Evolutionary conservation across 768 basidiomycete genomes (phyloP).

Genomic region (Tremella fuciformis): DNA sequence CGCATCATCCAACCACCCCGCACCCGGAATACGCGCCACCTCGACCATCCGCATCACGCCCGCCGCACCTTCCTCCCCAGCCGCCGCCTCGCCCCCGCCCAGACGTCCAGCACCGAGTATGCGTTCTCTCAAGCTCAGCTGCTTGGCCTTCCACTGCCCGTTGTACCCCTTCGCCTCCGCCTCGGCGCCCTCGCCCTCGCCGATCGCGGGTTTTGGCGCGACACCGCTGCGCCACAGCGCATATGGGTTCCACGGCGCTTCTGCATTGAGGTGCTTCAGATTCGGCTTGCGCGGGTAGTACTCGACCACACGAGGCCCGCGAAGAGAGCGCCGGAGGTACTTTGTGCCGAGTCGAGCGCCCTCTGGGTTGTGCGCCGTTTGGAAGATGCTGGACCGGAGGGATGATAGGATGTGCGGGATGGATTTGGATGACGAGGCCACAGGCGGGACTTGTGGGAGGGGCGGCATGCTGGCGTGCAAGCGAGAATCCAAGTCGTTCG

Average conservation of each 20-base stretch:
- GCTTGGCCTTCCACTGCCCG: background rate
- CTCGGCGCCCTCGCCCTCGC: slow-evolving; percentile 1
- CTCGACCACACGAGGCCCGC: slow-evolving; percentile 77
- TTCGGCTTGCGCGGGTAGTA: slow-evolving; percentile 55
- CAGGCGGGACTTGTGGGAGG: slow-evolving; percentile 9
- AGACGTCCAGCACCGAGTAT: slow-evolving; percentile 4
- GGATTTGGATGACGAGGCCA: slow-evolving; percentile 10
- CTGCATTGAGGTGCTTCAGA: slow-evolving; percentile 10
- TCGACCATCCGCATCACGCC: slow-evolving; percentile 24
- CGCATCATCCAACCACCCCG: slow-evolving; percentile 46
- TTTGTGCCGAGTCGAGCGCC: slow-evolving; percentile 82
- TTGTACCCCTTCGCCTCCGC: background rate
- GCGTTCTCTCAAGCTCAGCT: background rate
- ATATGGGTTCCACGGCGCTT: slow-evolving; percentile 9
- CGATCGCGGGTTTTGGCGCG: background rate
- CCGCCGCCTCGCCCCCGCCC: background rate
- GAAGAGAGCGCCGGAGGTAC: slow-evolving; percentile 75
- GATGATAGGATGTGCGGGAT: slow-evolving; percentile 34
- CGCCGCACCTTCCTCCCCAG: slow-evolving; percentile 16
- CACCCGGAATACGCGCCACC: slow-evolving; percentile 23
- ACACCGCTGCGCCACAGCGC: background rate
- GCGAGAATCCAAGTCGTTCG: no score
- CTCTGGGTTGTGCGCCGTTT: slow-evolving; percentile 83
- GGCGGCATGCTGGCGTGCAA: background rate
- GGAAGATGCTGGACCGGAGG: slow-evolving; percentile 61